These are phyloP conservation scores for Solanum clarkiae DNA, from an alignment of 257 asterid genomes.

Conservation along the genomic window DNA sequence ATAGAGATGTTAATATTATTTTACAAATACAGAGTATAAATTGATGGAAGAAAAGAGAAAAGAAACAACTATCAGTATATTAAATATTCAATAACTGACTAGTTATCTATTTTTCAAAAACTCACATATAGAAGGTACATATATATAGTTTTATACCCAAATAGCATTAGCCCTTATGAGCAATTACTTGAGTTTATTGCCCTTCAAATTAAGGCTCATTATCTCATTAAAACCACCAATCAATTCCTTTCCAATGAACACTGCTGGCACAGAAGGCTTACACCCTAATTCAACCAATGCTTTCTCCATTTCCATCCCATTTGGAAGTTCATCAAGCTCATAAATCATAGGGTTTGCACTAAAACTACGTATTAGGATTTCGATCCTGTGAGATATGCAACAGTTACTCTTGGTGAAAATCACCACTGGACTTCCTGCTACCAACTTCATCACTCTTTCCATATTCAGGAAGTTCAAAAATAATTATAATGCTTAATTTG, in stretches of 20 bases:
- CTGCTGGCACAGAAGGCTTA: constrained; percentile 45
- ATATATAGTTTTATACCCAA: constrained; percentile 30
- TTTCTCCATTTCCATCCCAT: constrained; percentile 33
- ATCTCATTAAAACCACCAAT: constrained; percentile 56
- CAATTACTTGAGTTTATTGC: constrained; percentile 33
- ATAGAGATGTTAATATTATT: background rate
- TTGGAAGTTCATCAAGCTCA: no score
- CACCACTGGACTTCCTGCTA: no score
- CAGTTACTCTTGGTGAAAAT: no score
- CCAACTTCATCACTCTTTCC: constrained; percentile 30
- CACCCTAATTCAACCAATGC: constrained; percentile 39
- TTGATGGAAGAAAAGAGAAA: no score
- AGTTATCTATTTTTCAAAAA: background rate
- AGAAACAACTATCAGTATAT: no score
- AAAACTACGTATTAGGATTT: no score
- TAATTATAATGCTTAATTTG: background rate
- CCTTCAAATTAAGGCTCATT: constrained; percentile 46
- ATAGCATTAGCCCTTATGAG: constrained; percentile 49
- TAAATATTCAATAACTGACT: no score
- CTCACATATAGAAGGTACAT: background rate
- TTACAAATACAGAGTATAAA: background rate
- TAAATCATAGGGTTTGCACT: no score
- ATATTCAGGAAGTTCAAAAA: background rate
- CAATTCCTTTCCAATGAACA: constrained; percentile 41
- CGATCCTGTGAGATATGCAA: no score